Evolutionary conservation across 202 grass and related monocot genomes (phyloP).

Genomic region (Panicum hallii): DNA sequence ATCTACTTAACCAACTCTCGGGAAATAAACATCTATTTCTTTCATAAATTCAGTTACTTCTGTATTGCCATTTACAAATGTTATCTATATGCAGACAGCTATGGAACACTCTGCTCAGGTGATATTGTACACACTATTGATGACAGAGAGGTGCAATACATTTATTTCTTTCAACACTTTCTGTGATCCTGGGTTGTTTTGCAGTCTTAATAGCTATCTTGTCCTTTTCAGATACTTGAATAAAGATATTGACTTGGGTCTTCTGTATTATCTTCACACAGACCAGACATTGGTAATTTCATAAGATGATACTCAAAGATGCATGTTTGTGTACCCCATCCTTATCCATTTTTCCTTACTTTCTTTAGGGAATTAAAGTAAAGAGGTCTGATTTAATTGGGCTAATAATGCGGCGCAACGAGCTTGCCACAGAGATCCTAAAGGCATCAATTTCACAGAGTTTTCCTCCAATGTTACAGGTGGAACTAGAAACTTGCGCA

Average conservation of each 20-base stretch:
- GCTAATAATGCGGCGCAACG: constrained; percentile 90
- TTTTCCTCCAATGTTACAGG: constrained; percentile 90
- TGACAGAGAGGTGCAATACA: constrained; percentile 83
- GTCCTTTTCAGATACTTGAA: constrained; percentile 82
- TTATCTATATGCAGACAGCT: constrained; percentile 59
- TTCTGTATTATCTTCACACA: constrained; percentile 95
- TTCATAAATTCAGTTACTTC: constrained; percentile 39
- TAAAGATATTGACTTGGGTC: constrained; percentile 77
- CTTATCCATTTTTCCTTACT: constrained; percentile 39
- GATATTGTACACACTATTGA: constrained; percentile 93
- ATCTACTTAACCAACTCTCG: constrained; percentile 1
- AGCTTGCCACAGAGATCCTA: constrained; percentile 90
- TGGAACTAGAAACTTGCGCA: constrained; percentile 44
- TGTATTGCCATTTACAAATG: constrained; percentile 28
- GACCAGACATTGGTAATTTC: constrained; percentile 84
- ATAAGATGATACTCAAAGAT: constrained; percentile 40
- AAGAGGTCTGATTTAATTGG: constrained; percentile 85
- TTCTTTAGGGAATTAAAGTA: constrained; percentile 85
- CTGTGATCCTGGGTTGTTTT: constrained; percentile 33
- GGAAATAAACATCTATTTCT: constrained; percentile 1
- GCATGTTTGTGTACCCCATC: constrained; percentile 29
- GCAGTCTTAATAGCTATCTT: constrained; percentile 46
- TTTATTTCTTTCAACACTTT: constrained; percentile 29
- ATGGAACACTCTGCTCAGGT: constrained; percentile 89
- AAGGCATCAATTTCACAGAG: constrained; percentile 77